Evolutionary conservation across 495 filamentous ascomycete species (phyloP).

Genomic region (Viridothelium virens): DNA sequence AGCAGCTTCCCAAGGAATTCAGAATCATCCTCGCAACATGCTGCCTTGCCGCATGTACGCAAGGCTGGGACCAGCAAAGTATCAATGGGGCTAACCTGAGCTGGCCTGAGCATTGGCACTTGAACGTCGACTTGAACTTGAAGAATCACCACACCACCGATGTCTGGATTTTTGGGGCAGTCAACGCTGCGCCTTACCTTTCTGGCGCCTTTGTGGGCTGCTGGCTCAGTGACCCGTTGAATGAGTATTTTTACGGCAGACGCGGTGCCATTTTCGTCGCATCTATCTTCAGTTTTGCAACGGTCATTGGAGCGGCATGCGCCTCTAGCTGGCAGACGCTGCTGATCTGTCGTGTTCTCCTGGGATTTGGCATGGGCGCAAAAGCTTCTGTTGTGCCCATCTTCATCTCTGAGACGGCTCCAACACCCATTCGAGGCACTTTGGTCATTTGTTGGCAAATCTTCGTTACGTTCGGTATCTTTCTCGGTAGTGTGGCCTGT

Average conservation of each 20-base stretch:
- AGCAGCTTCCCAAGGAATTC: conserved; percentile 43
- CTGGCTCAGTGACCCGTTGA: conserved; percentile 49
- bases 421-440: conserved; percentile 53
- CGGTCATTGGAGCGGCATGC: conserved; percentile 21
- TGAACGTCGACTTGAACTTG: conserved; percentile 8
- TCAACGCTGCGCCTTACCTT: conserved; percentile 20
- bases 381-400: conserved; percentile 44
- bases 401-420: conserved; percentile 55
- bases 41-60: conserved; percentile 62
- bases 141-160: conserved; percentile 14
- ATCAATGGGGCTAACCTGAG: conserved; percentile 38
- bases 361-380: conserved; percentile 25
- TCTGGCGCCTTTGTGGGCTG: conserved; percentile 18
- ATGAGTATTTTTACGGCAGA: conserved; percentile 40
- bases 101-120: conserved; percentile 17
- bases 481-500: conserved; percentile 55
- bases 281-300: conserved; percentile 19
- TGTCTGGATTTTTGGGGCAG: conserved; percentile 20
- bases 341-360: conserved; percentile 21
- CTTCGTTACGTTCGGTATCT: conserved; percentile 51
- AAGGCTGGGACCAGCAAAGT: conserved; percentile 39
- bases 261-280: conserved; percentile 23
- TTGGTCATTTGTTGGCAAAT: conserved; percentile 60
- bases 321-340: conserved; percentile 21
- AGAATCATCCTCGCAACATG: conserved; percentile 63